phyloP scores from a whole-genome alignment of 2,329 filamentous ascomycete genomes.

The Penicillium sp. region DNA sequence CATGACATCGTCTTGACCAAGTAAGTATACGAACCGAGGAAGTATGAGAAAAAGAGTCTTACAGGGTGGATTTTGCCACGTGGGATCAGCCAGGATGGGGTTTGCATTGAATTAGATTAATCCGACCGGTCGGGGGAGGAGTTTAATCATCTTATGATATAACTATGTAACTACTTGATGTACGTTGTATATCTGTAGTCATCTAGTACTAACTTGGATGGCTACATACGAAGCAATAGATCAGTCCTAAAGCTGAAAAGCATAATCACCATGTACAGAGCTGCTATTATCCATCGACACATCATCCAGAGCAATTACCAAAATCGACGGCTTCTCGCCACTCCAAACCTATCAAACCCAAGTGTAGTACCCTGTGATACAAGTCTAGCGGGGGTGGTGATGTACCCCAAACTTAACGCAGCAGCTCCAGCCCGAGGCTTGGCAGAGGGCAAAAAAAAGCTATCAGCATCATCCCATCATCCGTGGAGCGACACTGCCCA shows the following conservation, averaged over 20 bases:
- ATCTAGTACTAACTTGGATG: background rate
- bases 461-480: background rate
- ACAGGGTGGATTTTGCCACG: constrained; percentile 28
- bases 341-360: background rate
- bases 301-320: too few species aligned
- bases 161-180: background rate
- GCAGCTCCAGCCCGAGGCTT: constrained; percentile 7
- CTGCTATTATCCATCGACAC: too few species aligned
- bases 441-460: constrained; percentile 3
- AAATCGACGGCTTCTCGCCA: background rate
- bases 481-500: background rate
- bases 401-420: background rate
- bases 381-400: background rate
- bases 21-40: background rate
- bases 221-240: background rate
- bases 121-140: background rate
- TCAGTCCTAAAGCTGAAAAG: background rate
- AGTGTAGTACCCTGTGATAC: background rate
- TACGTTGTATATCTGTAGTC: background rate
- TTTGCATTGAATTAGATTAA: background rate
- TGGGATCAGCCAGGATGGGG: constrained; percentile 24
- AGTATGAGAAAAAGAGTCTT: background rate
- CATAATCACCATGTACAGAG: too few species aligned
- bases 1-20: background rate
- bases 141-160: background rate